Base-by-base conservation (phyloP, 2,329 filamentous ascomycete genomes). In the Penicillium aurantiogriseum region DNA sequence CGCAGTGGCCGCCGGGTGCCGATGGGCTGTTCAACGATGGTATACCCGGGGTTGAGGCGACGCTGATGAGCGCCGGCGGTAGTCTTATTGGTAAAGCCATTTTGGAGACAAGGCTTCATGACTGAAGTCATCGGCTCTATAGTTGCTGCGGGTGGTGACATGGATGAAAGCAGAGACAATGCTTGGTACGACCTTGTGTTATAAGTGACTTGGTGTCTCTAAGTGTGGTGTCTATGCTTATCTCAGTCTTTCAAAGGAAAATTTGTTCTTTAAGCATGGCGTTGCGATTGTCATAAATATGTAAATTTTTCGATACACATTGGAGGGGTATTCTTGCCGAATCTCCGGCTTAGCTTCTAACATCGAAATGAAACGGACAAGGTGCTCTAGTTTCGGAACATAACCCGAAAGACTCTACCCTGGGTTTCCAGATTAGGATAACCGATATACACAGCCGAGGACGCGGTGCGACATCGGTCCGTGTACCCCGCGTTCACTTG, bases 1-100 rank as follows among this genome's bases (percentile, higher is more conserved):
- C 61, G 58, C 23, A 64, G 33, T 7, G 44, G 57, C 11, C 56
- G 42, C 17, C 45, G 45, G 10, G 53, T 59, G 13, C 57, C 57
- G 15, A 61, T 49, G 35, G 46, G 46, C 17, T 49, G 10, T 33
- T 49, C 46, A 25, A 49, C n/a, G 25, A 49, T 49, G n/a, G 46
- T 29, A 15, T 49, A 49, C 17, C 19, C 31, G 6, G 35, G 23
- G 25, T 49, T 8, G 9, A 49, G 46, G 11, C 17, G 10, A 38
- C 39, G 21, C 3, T 29, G 46, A 27, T 23, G 11, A 38, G 33
- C 3, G 17, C 15, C 5, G 4, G 27, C 13, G 33, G 11, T 15
- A 6, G n/a, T 2, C 10, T 27, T 27, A 11, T 27, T 13, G 10
- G 5, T 17, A 49, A 39, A 5, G 17, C 17, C 17, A n/a, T 38